Percentiles rank a stretch among this genome's conserved stretches.
Evolutionary conservation across 1,284 basidiomycete genomes (phyloP).

Genomic region (Fomitopsis betulina): DNA sequence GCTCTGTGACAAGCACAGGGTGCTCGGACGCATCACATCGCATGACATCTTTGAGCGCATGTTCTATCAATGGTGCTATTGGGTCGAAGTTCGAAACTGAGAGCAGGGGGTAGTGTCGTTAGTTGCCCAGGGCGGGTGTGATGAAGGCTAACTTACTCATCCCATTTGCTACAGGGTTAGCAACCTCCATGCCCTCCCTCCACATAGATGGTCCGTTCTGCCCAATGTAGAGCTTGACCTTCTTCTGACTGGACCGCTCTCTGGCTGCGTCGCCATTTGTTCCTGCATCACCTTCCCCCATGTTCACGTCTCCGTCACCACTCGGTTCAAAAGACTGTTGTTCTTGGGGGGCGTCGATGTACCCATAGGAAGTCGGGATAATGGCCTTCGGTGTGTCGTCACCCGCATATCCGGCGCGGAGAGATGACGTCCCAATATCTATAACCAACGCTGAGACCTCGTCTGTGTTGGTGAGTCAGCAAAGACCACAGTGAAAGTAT

Average conservation of each 20-base stretch:
- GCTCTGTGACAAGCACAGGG: conserved; percentile 91
- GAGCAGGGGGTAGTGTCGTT: neutral
- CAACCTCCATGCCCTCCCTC: conserved; percentile 85
- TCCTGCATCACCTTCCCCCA: conserved; percentile 43
- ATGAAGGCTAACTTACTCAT: conserved; percentile 57
- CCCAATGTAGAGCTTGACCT: conserved; percentile 78
- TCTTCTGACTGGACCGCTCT: conserved; percentile 26
- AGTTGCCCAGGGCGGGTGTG: neutral
- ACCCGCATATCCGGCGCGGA: conserved; percentile 94
- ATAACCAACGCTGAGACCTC: conserved; percentile 95
- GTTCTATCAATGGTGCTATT: conserved; percentile 68
- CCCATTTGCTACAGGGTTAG: conserved; percentile 82
- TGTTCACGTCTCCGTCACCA: conserved; percentile 48
- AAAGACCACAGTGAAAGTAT: neutral
- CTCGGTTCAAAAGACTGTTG: conserved; percentile 10
- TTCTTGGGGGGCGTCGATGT: conserved; percentile 37
- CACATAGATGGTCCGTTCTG: conserved; percentile 92
- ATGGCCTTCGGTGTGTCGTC: conserved; percentile 95
- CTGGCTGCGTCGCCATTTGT: conserved; percentile 25
- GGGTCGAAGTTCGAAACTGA: conserved; percentile 79
- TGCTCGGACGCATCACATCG: conserved; percentile 77
- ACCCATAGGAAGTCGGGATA: conserved; percentile 88
- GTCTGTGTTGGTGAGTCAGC: conserved; percentile 40
- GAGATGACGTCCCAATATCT: conserved; percentile 88
- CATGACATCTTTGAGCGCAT: conserved; percentile 75